A percentile compares a stretch with the other conserved stretches of the same genome.
phyloP scores from a whole-genome alignment of 2,329 filamentous ascomycete species.

The Diaporthe humulicola region DNA sequence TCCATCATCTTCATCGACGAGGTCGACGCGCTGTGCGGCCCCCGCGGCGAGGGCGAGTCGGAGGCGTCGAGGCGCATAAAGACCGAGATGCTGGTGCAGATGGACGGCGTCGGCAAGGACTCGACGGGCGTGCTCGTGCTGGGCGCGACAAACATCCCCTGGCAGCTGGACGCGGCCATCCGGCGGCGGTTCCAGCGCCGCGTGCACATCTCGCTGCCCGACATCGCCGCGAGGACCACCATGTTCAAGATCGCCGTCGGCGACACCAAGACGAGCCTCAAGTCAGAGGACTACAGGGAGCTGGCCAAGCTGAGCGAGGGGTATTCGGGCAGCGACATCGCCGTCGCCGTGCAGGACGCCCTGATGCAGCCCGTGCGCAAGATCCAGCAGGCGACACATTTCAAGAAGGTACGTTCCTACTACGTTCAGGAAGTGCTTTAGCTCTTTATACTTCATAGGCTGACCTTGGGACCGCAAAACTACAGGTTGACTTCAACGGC shows the following conservation, averaged over 20 bases:
- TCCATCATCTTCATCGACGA: constrained; percentile 99
- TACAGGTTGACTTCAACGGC: constrained; percentile 78
- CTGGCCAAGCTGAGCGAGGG: constrained; percentile 89
- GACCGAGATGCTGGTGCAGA: constrained; percentile 97
- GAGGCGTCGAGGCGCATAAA: constrained; percentile 98
- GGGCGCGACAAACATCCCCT: constrained; percentile 97
- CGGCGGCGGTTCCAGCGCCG: constrained; percentile 94
- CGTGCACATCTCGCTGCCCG: constrained; percentile 95
- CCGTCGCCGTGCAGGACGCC: constrained; percentile 94
- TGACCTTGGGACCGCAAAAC: constrained; percentile 36
- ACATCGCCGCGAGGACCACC: constrained; percentile 85
- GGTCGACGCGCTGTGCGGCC: constrained; percentile 95
- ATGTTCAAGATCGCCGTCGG: constrained; percentile 99
- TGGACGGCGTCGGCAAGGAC: constrained; percentile 98
- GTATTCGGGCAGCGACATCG: constrained; percentile 96
- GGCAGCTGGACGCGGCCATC: constrained; percentile 97
- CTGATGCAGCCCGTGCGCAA: constrained; percentile 98
- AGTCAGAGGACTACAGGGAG: constrained; percentile 81
- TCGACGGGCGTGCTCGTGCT: constrained; percentile 94
- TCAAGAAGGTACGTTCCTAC: constrained; percentile 80
- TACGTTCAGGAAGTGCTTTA: neutral
- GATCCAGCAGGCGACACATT: constrained; percentile 97
- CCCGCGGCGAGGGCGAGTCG: constrained; percentile 93
- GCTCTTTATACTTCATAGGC: neutral
- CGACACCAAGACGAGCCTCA: constrained; percentile 88